Conservation (phyloP, 306 rosid species). For the Sindora glabra region DNA sequence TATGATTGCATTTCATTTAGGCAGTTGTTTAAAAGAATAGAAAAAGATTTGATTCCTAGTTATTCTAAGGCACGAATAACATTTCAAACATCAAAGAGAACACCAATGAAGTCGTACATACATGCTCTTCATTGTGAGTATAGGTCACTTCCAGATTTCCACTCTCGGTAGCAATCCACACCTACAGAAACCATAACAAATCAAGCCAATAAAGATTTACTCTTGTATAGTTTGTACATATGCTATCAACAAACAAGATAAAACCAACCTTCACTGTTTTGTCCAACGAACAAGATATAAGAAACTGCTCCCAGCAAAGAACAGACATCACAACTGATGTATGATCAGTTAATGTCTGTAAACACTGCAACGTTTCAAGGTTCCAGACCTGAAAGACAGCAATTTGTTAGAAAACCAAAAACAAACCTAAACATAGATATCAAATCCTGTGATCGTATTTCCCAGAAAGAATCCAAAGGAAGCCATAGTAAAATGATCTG, state of each 20-base stretch:
- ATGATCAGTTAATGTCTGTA: constrained; percentile 83
- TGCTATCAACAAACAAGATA: not conserved
- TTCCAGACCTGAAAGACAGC: constrained; percentile 74
- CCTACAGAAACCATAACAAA: constrained; percentile 38
- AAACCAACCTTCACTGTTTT: constrained; percentile 68
- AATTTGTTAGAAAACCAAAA: constrained; percentile 11
- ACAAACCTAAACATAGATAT: too few relatives aligned
- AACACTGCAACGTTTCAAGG: constrained; percentile 83
- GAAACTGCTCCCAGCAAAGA: constrained; percentile 97
- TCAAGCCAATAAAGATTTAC: not conserved
- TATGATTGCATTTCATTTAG: not conserved
- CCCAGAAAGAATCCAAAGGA: too few relatives aligned
- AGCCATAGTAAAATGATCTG: not conserved
- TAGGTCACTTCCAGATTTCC: constrained; percentile 92
- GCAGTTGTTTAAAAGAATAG: too few relatives aligned
- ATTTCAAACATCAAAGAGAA: not conserved
- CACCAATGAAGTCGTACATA: constrained; percentile 29
- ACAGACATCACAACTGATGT: constrained; percentile 92
- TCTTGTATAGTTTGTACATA: not conserved
- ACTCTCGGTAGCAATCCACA: constrained; percentile 81
- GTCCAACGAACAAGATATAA: constrained; percentile 83
- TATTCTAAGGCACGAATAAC: too few relatives aligned
- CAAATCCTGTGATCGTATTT: too few relatives aligned
- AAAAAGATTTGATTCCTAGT: too few relatives aligned
- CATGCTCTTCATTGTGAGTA: constrained; percentile 77